Base-by-base conservation (phyloP, 2,329 filamentous ascomycete genomes). In the Orbilia brochopaga region DNA sequence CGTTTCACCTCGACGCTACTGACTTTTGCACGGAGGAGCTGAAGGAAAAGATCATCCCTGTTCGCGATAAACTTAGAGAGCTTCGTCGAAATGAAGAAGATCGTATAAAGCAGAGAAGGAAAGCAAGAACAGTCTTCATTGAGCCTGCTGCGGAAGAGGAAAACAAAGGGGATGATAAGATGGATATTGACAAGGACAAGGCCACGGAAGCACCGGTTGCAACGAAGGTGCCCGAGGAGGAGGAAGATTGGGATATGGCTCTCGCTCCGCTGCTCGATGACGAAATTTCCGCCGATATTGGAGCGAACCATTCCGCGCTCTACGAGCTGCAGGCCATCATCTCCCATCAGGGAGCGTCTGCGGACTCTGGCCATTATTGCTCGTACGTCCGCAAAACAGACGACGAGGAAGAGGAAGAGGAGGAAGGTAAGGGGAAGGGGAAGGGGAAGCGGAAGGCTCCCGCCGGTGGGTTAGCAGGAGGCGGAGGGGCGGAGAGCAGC, bases 301-400 rank as follows among this genome's bases (percentile, higher is more conserved):
- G 91, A 19, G 88, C 91, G 59, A 97, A 97, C 81, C 91, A 93
- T 79, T 96, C 92, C 1, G 94, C 94, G 44, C 84, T 99, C 35
- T 99, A 97, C 80, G 93, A 99, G 81, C 86, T 99, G 50, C 87
- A 93, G 24, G 94, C 91, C 53, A 89, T 99, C 3, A 90, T 99
- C 69, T 96, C 95, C 30, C 94, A 99, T 80, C 94, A 99, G 81
- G 94, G 94, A 73, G 91, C 92, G 69, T 96, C 92, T 78, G 94
- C 94, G 19, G 94, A 99, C 81, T 97, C 93, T 77, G 94, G 94
- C 6, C 94, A 99, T 81, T 99, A 99, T 83, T 99, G 95, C 2
- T 89, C 92, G 0, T 99, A 96, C 79, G 90, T 99, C 76, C 99
- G 97, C 85, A 97, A 99, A 85, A 84, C 88, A 73, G 88, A 86